Evolutionary conservation across 2,329 filamentous ascomycete species (phyloP), one percentile per base, ranked within the genome.

Genomic region (Claviceps paspali): DNA sequence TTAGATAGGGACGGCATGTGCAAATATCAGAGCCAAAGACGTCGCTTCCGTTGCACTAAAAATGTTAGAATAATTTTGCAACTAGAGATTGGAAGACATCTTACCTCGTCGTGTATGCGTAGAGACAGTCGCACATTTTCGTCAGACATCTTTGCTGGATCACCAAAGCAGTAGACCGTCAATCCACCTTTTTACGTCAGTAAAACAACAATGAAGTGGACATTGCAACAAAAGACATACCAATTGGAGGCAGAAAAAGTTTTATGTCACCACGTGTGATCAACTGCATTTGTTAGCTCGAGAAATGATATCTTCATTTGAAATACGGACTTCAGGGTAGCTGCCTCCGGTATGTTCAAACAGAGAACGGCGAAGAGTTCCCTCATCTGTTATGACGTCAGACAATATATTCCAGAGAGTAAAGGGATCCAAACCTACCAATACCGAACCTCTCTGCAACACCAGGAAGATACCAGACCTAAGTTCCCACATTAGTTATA

Each of bases 1-100:
- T 92, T 40, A 96, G 75, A 56, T 96, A 96, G 12, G 91, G 91
- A 39, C 84, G 74, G 60, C 88, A 96, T 9, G 91, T 96, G 63
- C 91, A 96, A 52, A 96, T 98, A 56, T 98, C 91, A 15, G 86
- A 94, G 42, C 88, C 86, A 56, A 96, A 98, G 30, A 96, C 91
- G 60, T 98, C 91, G 55, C 83, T 92, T 40, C 91, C 91, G 53
- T 96, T 96, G 62, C 91, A 96, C 65, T 73, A 41, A 14, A 28
- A 15, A 9, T n/a, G 29, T 38, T 8, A 38, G 35, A 21, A 35
- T 35, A n/a, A 8, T 27, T 14, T 4, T 6, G 8, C 4, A 14
- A 6, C 6, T 10, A 21, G 6, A 5, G n/a, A 10, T 3, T 5
- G 10, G 15, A 17, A 11, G 7, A 2, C 4, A 9, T 11, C 56